Percentiles rank a stretch among this genome's conserved stretches.
Conservation (phyloP, 805 yeast genomes). For the Kuraishia hungarica region DNA sequence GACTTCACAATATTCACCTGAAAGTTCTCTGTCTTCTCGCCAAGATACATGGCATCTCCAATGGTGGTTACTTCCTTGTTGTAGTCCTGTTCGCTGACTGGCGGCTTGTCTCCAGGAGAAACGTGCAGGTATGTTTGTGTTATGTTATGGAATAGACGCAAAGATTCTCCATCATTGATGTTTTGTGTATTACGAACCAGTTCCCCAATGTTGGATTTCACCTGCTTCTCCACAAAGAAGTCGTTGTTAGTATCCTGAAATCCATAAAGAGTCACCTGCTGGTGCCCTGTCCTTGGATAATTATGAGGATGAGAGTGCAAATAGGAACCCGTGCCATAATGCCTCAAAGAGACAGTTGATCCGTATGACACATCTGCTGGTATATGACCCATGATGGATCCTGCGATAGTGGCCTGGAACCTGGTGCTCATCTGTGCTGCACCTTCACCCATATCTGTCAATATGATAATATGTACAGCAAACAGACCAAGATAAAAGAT, state of each 20-base stretch:
- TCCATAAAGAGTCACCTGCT: slow-evolving; percentile 70
- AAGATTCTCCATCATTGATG: slow-evolving; percentile 38
- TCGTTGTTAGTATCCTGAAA: slow-evolving; percentile 55
- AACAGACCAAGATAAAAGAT: slow-evolving; percentile 50
- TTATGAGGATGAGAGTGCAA: slow-evolving; percentile 66
- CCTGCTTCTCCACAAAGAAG: slow-evolving; percentile 58
- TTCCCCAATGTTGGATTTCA: slow-evolving; percentile 29
- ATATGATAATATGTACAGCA: slow-evolving; percentile 42
- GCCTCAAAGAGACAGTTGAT: slow-evolving; percentile 63
- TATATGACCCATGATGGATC: slow-evolving; percentile 26
- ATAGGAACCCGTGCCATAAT: slow-evolving; percentile 65
- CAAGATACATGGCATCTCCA: slow-evolving; percentile 54
- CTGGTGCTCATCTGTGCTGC: slow-evolving; percentile 56
- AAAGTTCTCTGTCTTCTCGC: slow-evolving; percentile 67
- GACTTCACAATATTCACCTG: slow-evolving; percentile 42
- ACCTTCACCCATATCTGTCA: slow-evolving; percentile 48
- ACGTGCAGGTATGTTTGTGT: slow-evolving; percentile 68
- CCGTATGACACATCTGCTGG: slow-evolving; percentile 72
- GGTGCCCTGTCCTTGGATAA: slow-evolving; percentile 57
- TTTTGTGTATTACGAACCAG: slow-evolving; percentile 21
- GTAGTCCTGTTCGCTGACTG: slow-evolving; percentile 85
- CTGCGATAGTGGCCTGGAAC: slow-evolving; percentile 52
- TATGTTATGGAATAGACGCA: slow-evolving; percentile 61
- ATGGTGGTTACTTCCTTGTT: slow-evolving; percentile 73
- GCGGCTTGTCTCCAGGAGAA: slow-evolving; percentile 60